Base-by-base conservation (phyloP, 1,139 yeast species). In the Kodamaea fungicola region DNA sequence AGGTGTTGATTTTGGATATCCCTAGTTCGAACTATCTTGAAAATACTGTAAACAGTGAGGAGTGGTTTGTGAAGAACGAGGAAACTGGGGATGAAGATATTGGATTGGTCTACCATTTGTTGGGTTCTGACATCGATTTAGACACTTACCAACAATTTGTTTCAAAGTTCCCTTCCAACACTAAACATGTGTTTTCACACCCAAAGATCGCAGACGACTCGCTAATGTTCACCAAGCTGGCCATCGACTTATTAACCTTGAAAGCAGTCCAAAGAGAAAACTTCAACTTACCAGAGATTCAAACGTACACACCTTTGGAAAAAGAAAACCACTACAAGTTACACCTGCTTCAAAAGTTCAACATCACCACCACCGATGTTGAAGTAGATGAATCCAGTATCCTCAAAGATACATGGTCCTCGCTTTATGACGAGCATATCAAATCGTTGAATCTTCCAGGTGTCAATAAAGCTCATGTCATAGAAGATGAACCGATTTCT, bases 111-210 rank as follows among this genome's bases (percentile, higher is more conserved):
- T 88, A 86, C 55, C 95, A 87, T 57, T 75, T 88, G 42, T 61
- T 90, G 32, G 95, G 85, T n/a, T 72, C 68, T 13, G 74, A 67
- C 4, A 72, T 86, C 1, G 77, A 82, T 16, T 74, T 81, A 10
- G 55, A 63, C 22, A 62, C 68, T 43, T 83, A 85, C 54, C 49
- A 66, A 40, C 49, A 62, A 3, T 61, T 74, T 44, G 67, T 82
- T 38, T 43, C 59, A n/a, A 65, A 64, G 8, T 79, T 80, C 47
- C 79, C 80, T 0, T 47, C 61, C 0, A 58, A 66, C 2, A 70
- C 81, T 22, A 59, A 69, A 34, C 95, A 88, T 58, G 71, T 81
- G 34, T 70, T 90, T 4, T 80, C 90, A 23, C 96, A 90, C 56
- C 69, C 78, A 1, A 58, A 62, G n/a, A 64, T 83, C 38, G 67